A percentile compares a stretch with the other conserved stretches of the same genome.
phyloP scores from a whole-genome alignment of 495 filamentous ascomycete genomes.

The Hypoxylon perforatum region DNA sequence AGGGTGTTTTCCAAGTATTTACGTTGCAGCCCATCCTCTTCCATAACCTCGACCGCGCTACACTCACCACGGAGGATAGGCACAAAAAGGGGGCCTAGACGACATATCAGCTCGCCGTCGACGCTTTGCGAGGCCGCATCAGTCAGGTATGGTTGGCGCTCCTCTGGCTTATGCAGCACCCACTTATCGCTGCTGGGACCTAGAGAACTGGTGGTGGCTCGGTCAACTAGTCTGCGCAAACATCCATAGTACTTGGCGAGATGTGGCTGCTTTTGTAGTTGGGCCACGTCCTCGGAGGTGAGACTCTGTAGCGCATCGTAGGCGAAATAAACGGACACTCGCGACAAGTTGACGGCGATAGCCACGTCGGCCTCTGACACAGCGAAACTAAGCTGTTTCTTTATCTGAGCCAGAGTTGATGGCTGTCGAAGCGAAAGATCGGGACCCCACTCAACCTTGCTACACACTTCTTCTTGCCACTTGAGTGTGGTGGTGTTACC shows the following conservation, averaged over 20 bases:
- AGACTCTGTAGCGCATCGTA: not conserved
- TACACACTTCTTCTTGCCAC: slow-evolving; percentile 6
- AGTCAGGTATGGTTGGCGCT: not conserved
- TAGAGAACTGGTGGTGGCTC: not conserved
- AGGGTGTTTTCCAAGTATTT: slow-evolving; percentile 43
- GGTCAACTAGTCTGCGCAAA: not conserved
- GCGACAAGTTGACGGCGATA: not conserved
- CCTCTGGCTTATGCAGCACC: not conserved
- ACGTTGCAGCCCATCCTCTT: slow-evolving; percentile 37
- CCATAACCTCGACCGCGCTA: no score
- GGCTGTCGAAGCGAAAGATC: slow-evolving; percentile 2
- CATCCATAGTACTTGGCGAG: not conserved
- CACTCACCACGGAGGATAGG: slow-evolving; percentile 37
- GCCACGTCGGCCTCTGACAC: not conserved
- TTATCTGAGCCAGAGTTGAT: not conserved
- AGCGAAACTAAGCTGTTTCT: not conserved
- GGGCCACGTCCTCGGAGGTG: not conserved
- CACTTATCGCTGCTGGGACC: not conserved
- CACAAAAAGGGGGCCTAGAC: slow-evolving; percentile 37
- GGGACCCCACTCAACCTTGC: not conserved
- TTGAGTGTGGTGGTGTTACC: no score
- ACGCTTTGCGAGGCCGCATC: slow-evolving; percentile 6
- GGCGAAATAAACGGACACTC: not conserved
- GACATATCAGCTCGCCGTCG: slow-evolving; percentile 47
- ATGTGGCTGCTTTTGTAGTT: not conserved